Conservation (phyloP, 2,329 filamentous ascomycete genomes). For the Sarocladiaceae sp. region DNA sequence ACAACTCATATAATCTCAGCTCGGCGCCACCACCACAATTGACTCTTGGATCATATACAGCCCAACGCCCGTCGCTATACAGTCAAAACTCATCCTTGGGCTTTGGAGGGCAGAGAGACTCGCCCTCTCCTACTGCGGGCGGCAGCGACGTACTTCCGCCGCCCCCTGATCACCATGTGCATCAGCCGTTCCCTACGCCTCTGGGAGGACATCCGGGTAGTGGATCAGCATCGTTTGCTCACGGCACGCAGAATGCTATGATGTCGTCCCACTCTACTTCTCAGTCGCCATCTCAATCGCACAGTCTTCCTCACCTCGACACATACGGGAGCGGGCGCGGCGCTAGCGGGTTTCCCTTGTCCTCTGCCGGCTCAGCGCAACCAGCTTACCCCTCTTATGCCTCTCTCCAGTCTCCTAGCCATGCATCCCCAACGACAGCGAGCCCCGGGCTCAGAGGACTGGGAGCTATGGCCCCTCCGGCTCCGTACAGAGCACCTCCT, state of each 20-base stretch:
- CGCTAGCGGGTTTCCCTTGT: constrained; percentile 58
- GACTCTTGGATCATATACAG: neutral
- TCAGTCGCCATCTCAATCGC: constrained; percentile 28
- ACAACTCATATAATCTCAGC: constrained; percentile 48
- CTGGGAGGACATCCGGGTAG: neutral
- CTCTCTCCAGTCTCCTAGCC: constrained; percentile 28
- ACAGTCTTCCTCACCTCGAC: constrained; percentile 52
- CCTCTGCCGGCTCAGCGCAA: constrained; percentile 44
- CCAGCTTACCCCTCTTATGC: constrained; percentile 40
- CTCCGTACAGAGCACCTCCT: neutral
- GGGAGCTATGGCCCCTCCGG: constrained; percentile 19
- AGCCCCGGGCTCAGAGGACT: constrained; percentile 34
- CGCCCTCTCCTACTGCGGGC: constrained; percentile 46
- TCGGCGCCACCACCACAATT: constrained; percentile 27
- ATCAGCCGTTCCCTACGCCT: constrained; percentile 57
- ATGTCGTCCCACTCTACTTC: neutral
- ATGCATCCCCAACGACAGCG: constrained; percentile 43
- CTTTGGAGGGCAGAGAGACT: constrained; percentile 27
- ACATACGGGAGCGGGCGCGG: constrained; percentile 46
- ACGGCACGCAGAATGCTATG: neutral
- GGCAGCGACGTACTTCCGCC: constrained; percentile 51
- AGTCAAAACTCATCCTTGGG: constrained; percentile 44
- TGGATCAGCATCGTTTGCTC: neutral
- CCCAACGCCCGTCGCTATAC: constrained; percentile 35
- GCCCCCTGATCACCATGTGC: constrained; percentile 64